These are phyloP conservation scores for Chondrostereum purpureum DNA, from an alignment of 1,284 basidiomycete genomes.

Conservation along the genomic window DNA sequence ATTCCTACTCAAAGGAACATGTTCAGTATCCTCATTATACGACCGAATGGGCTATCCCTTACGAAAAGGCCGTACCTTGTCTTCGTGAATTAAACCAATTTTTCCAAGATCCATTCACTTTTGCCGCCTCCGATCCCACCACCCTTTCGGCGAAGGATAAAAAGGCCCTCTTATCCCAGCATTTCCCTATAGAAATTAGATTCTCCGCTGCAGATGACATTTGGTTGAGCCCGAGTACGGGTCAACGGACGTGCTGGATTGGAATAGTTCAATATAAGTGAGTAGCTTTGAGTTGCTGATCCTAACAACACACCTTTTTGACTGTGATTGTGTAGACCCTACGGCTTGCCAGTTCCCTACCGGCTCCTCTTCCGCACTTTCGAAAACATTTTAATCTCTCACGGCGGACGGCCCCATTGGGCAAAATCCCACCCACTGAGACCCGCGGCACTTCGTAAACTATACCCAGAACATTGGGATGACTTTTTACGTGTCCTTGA, in stretches of 20 bases:
- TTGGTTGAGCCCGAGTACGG: constrained; percentile 86
- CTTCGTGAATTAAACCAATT: constrained; percentile 52
- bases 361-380: constrained; percentile 76
- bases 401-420: constrained; percentile 93
- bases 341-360: constrained; percentile 85
- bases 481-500: constrained; percentile 72
- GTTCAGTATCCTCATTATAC: constrained; percentile 85
- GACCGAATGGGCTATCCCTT: constrained; percentile 90
- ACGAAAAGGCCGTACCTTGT: constrained; percentile 55
- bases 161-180: constrained; percentile 23
- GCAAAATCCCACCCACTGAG: constrained; percentile 85
- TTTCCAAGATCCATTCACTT: background rate
- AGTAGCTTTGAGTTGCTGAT: constrained; percentile 22
- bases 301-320: constrained; percentile 4
- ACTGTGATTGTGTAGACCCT: constrained; percentile 57
- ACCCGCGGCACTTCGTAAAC: constrained; percentile 55
- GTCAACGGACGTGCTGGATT: constrained; percentile 84
- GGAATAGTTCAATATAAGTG: constrained; percentile 95
- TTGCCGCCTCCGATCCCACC: too few relatives aligned
- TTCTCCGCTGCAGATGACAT: constrained; percentile 89
- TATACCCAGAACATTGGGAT: constrained; percentile 77
- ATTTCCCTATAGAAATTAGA: constrained; percentile 93
- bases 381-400: constrained; percentile 65
- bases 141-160: background rate
- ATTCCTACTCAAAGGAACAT: constrained; percentile 73